Conservation (phyloP, 2,329 filamentous ascomycete species). For the Fusarium nematophilum region DNA sequence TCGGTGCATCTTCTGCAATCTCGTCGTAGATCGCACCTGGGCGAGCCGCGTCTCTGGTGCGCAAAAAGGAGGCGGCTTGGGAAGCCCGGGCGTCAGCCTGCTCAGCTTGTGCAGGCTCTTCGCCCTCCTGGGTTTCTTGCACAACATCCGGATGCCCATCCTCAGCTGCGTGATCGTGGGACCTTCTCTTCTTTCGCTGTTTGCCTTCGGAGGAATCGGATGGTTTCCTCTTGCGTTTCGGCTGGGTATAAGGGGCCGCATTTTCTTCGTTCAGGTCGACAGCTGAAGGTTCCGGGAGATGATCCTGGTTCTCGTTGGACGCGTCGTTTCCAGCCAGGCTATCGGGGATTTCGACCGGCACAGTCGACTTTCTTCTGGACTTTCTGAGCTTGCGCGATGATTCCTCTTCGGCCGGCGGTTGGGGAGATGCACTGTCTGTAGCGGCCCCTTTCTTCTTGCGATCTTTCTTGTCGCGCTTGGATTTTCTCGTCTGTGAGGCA, state of each 20-base stretch:
- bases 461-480: constrained; percentile 49
- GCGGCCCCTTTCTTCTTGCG: constrained; percentile 42
- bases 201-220: constrained; percentile 47
- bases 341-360: constrained; percentile 34
- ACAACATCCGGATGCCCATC: constrained; percentile 32
- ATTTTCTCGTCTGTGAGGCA: constrained; percentile 38
- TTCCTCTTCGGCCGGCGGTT: constrained; percentile 25
- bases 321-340: constrained; percentile 25
- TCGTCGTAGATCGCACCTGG: constrained; percentile 34
- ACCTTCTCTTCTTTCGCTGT: constrained; percentile 49
- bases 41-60: constrained; percentile 23
- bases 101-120: constrained; percentile 18
- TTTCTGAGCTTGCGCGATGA: constrained; percentile 42
- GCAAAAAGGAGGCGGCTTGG: constrained; percentile 26
- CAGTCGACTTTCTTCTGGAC: constrained; percentile 40
- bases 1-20: constrained; percentile 32
- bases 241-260: constrained; percentile 32
- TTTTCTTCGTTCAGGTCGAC: constrained; percentile 33
- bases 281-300: constrained; percentile 17
- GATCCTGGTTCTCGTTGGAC: constrained; percentile 15
- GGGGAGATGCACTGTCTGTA: constrained; percentile 32
- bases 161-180: constrained; percentile 36
- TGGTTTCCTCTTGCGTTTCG: constrained; percentile 50
- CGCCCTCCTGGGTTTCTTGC: constrained; percentile 36
- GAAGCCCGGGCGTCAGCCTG: constrained; percentile 11